Evolutionary conservation across 805 yeast species (phyloP), one percentile per base, ranked within the genome.

Genomic region (Metschnikowia sp.): DNA sequence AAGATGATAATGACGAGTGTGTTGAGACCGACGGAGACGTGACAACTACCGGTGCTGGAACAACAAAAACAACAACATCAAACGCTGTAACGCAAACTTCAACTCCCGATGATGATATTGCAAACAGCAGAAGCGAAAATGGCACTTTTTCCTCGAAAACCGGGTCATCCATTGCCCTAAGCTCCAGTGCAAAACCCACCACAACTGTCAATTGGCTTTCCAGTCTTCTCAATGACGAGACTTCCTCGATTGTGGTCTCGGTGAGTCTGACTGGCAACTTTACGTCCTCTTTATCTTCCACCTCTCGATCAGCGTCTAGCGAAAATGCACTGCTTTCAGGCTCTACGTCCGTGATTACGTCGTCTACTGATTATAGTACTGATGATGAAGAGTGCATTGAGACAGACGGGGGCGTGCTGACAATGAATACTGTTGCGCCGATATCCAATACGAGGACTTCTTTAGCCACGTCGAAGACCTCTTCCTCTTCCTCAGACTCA

Each of bases 61-160:
- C 61, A 59, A 42, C 80, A 72, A 10, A 78, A 77, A 48, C 80
- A 64, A 4, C 66, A n/a, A 44, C 30, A 12, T 31, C 19, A 22
- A 39, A 39, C 15, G 15, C 15, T 15, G 15, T 15, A 2, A 15
- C 15, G 15, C 15, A 15, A 15, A 15, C 15, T 15, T 15, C 15
- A 15, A 15, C 15, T 2, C 1, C 15, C 15, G 15, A 15, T 15
- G 15, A 15, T 15, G 15, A 15, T 15, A 15, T 15, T 15, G 15
- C 15, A 15, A 15, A 15, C 15, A 15, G 15, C 15, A 15, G 15
- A 15, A 15, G 15, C 15, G 15, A 15, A 15, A 15, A 15, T 15
- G 15, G 15, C 15, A 15, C 15, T 15, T 2, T 15, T 15, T 15
- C 15, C 15, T 15, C 15, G 15, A 15, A 15, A 15, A 15, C 15